phyloP scores from a whole-genome alignment of 2,329 filamentous ascomycete genomes.

The Cercospora zeina region DNA sequence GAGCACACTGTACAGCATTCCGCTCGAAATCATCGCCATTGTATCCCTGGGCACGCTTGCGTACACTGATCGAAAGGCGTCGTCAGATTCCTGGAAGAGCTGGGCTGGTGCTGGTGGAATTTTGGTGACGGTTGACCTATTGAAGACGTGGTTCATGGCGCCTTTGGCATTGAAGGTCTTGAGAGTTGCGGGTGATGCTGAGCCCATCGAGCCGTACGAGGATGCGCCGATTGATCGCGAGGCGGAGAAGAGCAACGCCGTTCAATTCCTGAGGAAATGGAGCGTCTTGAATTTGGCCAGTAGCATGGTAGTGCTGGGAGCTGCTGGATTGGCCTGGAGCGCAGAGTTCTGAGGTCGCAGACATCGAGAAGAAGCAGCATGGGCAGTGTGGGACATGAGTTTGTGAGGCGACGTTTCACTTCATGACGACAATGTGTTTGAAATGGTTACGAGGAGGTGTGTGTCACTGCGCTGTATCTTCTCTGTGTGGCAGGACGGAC shows the following conservation, averaged over 20 bases:
- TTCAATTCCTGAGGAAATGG: slow-evolving; percentile 34
- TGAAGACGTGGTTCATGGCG: slow-evolving; percentile 32
- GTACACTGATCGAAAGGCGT: slow-evolving; percentile 19
- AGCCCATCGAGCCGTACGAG: slow-evolving; percentile 37
- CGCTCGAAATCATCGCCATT: slow-evolving; percentile 31
- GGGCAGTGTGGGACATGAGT: too few species aligned
- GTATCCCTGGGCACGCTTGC: slow-evolving; percentile 30
- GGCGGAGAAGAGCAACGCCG: slow-evolving; percentile 35
- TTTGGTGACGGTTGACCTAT: slow-evolving; percentile 30
- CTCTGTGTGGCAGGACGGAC: too few species aligned
- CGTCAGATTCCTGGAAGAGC: slow-evolving; percentile 24
- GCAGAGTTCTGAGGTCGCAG: neutral
- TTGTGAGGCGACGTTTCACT: too few species aligned
- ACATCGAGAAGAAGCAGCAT: too few species aligned
- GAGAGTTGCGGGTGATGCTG: slow-evolving; percentile 34
- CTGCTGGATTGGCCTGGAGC: slow-evolving; percentile 6
- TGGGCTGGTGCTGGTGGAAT: slow-evolving; percentile 32
- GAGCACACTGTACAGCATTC: slow-evolving; percentile 29
- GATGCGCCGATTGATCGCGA: slow-evolving; percentile 36
- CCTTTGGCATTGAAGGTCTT: slow-evolving; percentile 34
- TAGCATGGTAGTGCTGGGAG: slow-evolving; percentile 6
- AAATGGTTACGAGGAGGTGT: too few species aligned
- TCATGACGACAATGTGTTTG: too few species aligned
- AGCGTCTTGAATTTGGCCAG: slow-evolving; percentile 16
- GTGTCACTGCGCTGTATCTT: too few species aligned